Conservation (phyloP, 495 filamentous ascomycete genomes). For the Aspergillus bridgeri region DNA sequence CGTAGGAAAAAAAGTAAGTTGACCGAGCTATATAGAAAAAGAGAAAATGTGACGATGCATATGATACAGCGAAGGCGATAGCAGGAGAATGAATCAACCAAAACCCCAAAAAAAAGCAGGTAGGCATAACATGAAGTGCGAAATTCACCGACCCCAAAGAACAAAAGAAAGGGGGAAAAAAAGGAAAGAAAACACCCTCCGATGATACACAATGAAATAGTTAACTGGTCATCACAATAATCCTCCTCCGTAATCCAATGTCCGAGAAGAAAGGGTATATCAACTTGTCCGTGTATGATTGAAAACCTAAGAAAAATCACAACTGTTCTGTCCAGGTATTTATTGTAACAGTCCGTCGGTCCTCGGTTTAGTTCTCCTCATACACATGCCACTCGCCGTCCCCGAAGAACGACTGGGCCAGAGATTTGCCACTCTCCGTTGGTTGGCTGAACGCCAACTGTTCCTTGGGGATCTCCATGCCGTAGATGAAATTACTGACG, state of each 20-base stretch:
- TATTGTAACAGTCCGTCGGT: neutral
- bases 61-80: constrained; percentile 21
- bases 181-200: constrained; percentile 9
- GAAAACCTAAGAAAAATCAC: constrained; percentile 13
- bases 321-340: neutral
- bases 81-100: constrained; percentile 3
- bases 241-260: constrained; percentile 18
- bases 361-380: constrained; percentile 32
- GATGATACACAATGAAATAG: constrained; percentile 25
- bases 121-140: constrained; percentile 9
- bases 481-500: constrained; percentile 61
- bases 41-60: no score
- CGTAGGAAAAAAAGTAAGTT: no score
- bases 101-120: constrained; percentile 3
- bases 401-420: constrained; percentile 65
- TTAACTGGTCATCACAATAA: constrained; percentile 23
- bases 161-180: neutral
- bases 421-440: constrained; percentile 61
- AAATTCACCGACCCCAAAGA: constrained; percentile 11
- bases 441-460: constrained; percentile 71
- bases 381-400: constrained; percentile 53
- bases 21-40: no score
- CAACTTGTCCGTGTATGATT: constrained; percentile 22
- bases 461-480: constrained; percentile 59
- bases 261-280: constrained; percentile 27